Percentiles rank a stretch among this genome's conserved stretches.
Conservation (phyloP, 2,329 filamentous ascomycete species). For the Clathrospora elynae region DNA sequence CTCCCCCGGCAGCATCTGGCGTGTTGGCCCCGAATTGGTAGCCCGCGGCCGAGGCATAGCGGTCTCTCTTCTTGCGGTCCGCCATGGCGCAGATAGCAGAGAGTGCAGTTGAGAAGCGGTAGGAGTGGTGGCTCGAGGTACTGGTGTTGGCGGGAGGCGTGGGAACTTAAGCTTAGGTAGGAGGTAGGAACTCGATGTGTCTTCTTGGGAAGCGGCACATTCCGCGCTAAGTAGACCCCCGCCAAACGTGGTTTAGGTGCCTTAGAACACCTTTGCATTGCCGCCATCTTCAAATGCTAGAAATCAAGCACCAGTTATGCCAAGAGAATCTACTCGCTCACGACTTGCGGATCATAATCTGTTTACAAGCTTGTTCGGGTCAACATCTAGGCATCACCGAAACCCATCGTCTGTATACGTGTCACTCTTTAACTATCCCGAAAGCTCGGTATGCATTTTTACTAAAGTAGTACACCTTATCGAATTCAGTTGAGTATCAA, state of each 20-base stretch:
- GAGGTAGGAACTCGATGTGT: constrained; percentile 43
- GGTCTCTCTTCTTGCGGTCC: constrained; percentile 80
- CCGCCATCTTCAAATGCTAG: too few species aligned
- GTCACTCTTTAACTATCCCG: too few species aligned
- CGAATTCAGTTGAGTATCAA: constrained; percentile 8
- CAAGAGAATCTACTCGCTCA: too few species aligned
- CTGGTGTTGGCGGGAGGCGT: constrained; percentile 20
- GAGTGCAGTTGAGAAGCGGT: constrained; percentile 13
- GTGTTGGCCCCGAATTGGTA: constrained; percentile 96
- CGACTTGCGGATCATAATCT: too few species aligned
- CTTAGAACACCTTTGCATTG: constrained; percentile 4
- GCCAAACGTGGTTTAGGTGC: constrained; percentile 23
- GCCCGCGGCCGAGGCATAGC: constrained; percentile 90
- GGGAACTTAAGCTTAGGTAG: constrained; percentile 31
- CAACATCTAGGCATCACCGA: constrained; percentile 1
- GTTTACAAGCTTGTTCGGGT: too few species aligned
- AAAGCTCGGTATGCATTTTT: too few species aligned
- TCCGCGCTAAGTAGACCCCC: constrained; percentile 34
- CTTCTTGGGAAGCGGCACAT: constrained; percentile 42
- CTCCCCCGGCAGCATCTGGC: constrained; percentile 59
- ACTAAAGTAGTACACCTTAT: constrained; percentile 1
- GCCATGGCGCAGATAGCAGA: constrained; percentile 36
- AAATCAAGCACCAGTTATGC: too few species aligned
- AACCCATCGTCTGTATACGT: too few species aligned
- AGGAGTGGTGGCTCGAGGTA: constrained; percentile 15